A percentile compares a stretch with the other conserved stretches of the same genome.
These are phyloP conservation scores for Coemansia sp. DNA, from an alignment of 192 early-diverging fungal genomes.

Conservation along the genomic window DNA sequence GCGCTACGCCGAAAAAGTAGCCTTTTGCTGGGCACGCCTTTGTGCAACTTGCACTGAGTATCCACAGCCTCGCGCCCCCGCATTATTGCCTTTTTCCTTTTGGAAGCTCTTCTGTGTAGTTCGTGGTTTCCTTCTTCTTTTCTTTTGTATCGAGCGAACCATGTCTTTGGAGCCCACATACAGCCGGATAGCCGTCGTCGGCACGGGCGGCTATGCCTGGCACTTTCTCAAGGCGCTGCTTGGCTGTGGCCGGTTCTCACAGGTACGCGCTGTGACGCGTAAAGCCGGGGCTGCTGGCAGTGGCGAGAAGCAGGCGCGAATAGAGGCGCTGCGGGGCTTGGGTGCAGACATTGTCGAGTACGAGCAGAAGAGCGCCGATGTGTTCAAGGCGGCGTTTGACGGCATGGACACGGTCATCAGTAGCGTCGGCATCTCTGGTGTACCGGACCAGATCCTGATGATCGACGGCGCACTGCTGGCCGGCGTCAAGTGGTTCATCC, in stretches of 20 bases:
- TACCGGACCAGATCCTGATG: conserved; percentile 25
- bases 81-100: conserved; percentile 4
- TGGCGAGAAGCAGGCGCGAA: conserved; percentile 15
- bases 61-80: too few species aligned
- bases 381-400: conserved; percentile 12
- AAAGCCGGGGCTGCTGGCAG: not conserved
- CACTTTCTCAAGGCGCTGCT: conserved; percentile 22
- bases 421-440: conserved; percentile 16
- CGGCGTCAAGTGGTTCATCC: conserved; percentile 41
- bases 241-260: conserved; percentile 6
- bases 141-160: not conserved
- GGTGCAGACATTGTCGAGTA: conserved; percentile 24
- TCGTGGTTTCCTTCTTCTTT: not conserved
- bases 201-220: conserved; percentile 33
- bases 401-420: conserved; percentile 33
- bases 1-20: conserved; percentile 10
- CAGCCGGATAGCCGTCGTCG: conserved; percentile 31
- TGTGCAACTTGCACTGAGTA: not conserved
- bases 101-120: not conserved
- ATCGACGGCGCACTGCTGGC: conserved; percentile 32
- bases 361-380: not conserved
- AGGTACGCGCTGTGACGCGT: conserved; percentile 33
- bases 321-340: conserved; percentile 4
- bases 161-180: conserved; percentile 7
- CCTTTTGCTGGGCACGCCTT: not conserved